phyloP scores from a whole-genome alignment of 345 rosid species.

The Hypericum androsaemum region DNA sequence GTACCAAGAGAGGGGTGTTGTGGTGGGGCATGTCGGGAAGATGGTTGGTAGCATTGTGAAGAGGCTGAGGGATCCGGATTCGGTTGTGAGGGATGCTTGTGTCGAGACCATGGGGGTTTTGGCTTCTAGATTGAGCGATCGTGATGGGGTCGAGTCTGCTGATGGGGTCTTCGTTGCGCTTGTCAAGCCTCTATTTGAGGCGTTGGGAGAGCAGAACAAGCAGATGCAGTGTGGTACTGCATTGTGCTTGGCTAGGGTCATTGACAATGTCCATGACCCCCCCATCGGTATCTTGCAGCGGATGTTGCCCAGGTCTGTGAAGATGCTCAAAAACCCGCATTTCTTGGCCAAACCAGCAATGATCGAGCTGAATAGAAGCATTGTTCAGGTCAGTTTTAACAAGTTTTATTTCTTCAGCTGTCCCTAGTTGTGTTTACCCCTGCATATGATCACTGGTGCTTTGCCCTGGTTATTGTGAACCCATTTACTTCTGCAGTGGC shows the following conservation, averaged over 20 bases:
- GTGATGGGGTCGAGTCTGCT: constrained; percentile 18
- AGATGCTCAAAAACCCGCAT: constrained; percentile 73
- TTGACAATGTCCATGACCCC: constrained; percentile 49
- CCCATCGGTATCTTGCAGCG: constrained; percentile 63
- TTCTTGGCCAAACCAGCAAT: constrained; percentile 80
- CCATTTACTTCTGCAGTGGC: too few species aligned
- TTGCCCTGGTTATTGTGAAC: background rate
- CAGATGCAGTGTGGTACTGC: constrained; percentile 78
- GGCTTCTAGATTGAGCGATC: constrained; percentile 44
- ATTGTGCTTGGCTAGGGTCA: constrained; percentile 71
- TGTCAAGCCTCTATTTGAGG: constrained; percentile 82
- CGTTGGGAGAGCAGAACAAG: constrained; percentile 88
- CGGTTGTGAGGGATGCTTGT: constrained; percentile 83
- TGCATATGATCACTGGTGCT: background rate
- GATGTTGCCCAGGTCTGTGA: constrained; percentile 55
- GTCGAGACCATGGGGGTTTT: constrained; percentile 63
- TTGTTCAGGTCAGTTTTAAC: constrained; percentile 46
- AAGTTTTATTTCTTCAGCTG: background rate
- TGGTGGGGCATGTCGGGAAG: constrained; percentile 47
- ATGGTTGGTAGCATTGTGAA: constrained; percentile 68
- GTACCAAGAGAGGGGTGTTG: constrained; percentile 34
- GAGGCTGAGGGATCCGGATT: constrained; percentile 83
- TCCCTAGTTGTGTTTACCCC: background rate
- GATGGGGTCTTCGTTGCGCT: constrained; percentile 46
- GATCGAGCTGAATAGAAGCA: constrained; percentile 66